Conservation (phyloP, 2,329 filamentous ascomycete genomes). For the Epichloe gansuensis region DNA sequence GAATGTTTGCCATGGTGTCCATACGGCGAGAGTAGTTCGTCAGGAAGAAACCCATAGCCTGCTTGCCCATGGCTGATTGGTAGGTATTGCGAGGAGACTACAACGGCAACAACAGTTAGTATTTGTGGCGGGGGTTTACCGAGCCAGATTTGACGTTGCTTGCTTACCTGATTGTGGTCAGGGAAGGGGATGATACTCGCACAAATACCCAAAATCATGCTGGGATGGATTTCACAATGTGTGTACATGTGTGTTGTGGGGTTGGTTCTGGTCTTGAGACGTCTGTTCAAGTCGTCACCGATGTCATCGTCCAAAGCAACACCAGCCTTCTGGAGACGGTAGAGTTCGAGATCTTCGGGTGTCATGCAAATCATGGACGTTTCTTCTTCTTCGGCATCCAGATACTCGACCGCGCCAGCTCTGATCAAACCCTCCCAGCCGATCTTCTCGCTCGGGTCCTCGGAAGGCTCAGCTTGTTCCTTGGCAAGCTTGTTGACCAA, state of each 20-base stretch:
- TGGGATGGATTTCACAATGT: conserved; percentile 97
- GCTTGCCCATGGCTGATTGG: conserved; percentile 99
- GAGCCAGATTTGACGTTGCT: conserved; percentile 10
- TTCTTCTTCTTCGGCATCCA: conserved; percentile 97
- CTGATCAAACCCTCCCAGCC: conserved; percentile 83
- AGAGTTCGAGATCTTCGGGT: conserved; percentile 81
- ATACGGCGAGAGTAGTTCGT: conserved; percentile 95
- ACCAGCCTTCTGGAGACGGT: conserved; percentile 56
- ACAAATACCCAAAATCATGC: conserved; percentile 97
- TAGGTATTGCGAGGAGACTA: conserved; percentile 97
- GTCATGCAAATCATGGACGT: conserved; percentile 99
- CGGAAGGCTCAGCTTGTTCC: conserved; percentile 53
- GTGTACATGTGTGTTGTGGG: conserved; percentile 86
- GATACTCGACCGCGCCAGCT: conserved; percentile 81
- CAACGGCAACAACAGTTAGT: conserved; percentile 19
- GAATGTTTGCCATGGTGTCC: conserved; percentile 99
- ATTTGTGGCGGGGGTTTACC: background rate
- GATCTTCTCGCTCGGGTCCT: conserved; percentile 51
- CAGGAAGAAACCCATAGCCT: conserved; percentile 98
- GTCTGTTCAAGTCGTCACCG: conserved; percentile 61
- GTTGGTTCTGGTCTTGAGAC: conserved; percentile 81
- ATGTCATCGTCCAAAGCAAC: conserved; percentile 49
- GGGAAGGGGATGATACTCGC: conserved; percentile 99
- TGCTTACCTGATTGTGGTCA: conserved; percentile 78
- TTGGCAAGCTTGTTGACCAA: conserved; percentile 64